Evolutionary conservation across 75 land plant genomes (phyloP), one percentile per base, ranked within the genome.

Genomic region (Cunninghamia lanceolata): DNA sequence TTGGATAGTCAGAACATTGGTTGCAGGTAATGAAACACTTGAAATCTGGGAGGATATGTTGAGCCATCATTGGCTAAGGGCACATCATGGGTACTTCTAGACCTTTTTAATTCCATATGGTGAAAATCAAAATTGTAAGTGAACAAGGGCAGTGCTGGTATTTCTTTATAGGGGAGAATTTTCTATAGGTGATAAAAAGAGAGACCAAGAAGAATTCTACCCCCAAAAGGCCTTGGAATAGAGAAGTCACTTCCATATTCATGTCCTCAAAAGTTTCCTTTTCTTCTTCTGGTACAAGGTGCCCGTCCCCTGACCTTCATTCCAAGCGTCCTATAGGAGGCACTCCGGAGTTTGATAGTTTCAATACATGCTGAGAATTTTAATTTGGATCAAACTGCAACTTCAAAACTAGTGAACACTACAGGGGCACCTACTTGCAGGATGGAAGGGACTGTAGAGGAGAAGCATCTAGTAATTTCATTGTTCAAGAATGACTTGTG

Each of bases 361-460:
- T 80, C 82, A 80, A 43, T 80, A 52, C 82, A 80, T 39, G 82
- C 40, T 45, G 82, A 80, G 52, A 80, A 80, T 25, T 80, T 80
- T 45, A 79, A 28, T 11, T 9, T 28, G 14, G 82, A 80, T 28
- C 82, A 80, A 80, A 43, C 52, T 80, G 82, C 9, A 45, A 34
- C 32, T 43, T 32, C n/a, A 80, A 80, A 80, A 21, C 45, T 14
- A 43, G 47, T 45, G 9, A 43, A 80, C 46, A 80, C 45, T 10
- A 80, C 82, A 80, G 82, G 82, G 32, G 75, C 34, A 32, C 36
- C 15, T 73, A 1, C 75, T 34, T 73, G 38, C 75, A 73, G 36
- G 13, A 73, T 30, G 11, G 47, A 80, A 45, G 82, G 34, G 4
- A 45, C 82, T 4, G 28, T 10, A n/a, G 82, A 80, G 82, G 45